Evolutionary conservation across 2,329 filamentous ascomycete species (phyloP), one percentile per base, ranked within the genome.

Genomic region (Rhexocercosporidium sp.): DNA sequence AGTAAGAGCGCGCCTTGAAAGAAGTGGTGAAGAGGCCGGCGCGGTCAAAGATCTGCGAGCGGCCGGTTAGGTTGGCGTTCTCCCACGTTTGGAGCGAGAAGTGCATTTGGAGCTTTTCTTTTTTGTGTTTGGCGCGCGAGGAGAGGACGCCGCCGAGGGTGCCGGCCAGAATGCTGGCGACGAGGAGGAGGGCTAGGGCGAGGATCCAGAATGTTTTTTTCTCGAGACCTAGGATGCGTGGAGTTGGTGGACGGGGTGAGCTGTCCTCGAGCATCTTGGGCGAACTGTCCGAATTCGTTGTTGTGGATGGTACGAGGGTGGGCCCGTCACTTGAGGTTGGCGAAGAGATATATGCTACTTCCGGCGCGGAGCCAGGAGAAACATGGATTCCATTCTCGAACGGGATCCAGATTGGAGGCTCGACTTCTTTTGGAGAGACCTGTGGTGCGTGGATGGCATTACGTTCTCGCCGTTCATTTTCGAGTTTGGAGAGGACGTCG

Each of bases 41-140:
- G 49, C 25, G 49, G 29, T 53, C 25, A 29, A 37, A 56, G 51
- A 56, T 56, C 18, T 56, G 51, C 6, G 51, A 56, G 27, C 18
- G n/a, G 22, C 51, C 51, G 29, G 51, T 56, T 11, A 3, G 6
- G 51, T 56, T 37, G 18, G 2, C 6, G 51, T 20, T 22, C 22
- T 56, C 51, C 51, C 51, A 56, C 12, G 51, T 56, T 56, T 56
- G 51, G 29, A 56, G 27, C 6, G 16, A 20, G 29, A 56, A 56
- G 29, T 14, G 29, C 51, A 56, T 56, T 12, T 37, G 34, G 9
- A 18, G 2, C 9, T 31, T 37, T 7, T 14, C 6, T n/a, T n/a
- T 37, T 56, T 6, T 49, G n/a, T n/a, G 1, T 25, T 8, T 56
- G 29, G 8, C 12, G 27, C 16, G 18, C 8, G 16, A 9, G n/a